phyloP scores from a whole-genome alignment of 306 rosid genomes.

The Fragaria iinumae region DNA sequence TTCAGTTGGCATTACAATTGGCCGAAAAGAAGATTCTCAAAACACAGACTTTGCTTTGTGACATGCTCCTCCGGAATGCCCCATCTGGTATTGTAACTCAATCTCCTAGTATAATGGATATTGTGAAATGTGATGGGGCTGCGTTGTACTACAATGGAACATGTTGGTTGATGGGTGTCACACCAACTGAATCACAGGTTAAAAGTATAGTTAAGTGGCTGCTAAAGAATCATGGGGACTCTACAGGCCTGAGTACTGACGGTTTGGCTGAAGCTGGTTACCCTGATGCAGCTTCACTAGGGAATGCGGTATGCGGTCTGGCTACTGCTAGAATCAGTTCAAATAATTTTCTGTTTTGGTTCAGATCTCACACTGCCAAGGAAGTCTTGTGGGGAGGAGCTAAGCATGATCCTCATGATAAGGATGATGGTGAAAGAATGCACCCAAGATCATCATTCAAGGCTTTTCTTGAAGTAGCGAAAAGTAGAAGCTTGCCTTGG shows the following conservation, averaged over 20 bases:
- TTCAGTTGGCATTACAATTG: slow-evolving; percentile 64
- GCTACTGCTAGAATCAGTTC: slow-evolving; percentile 58
- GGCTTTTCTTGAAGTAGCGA: slow-evolving; percentile 72
- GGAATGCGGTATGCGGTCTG: slow-evolving; percentile 77
- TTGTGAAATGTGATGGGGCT: slow-evolving; percentile 84
- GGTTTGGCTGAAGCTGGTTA: slow-evolving; percentile 77
- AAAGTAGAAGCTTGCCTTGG: slow-evolving; percentile 79
- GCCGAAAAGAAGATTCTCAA: slow-evolving; percentile 59
- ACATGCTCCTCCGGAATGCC: slow-evolving; percentile 80
- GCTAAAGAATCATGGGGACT: slow-evolving; percentile 53
- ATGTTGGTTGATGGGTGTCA: slow-evolving; percentile 68
- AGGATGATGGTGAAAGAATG: slow-evolving; percentile 67
- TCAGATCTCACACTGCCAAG: slow-evolving; percentile 68
- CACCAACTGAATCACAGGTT: slow-evolving; percentile 77
- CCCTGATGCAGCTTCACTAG: slow-evolving; percentile 65
- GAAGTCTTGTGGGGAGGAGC: slow-evolving; percentile 88
- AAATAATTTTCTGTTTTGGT: slow-evolving; percentile 82
- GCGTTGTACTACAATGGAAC: slow-evolving; percentile 62
- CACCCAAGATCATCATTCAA: slow-evolving; percentile 76
- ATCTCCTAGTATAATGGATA: slow-evolving; percentile 74
- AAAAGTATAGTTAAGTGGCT: slow-evolving; percentile 75
- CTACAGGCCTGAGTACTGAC: slow-evolving; percentile 74
- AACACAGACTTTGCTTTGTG: slow-evolving; percentile 74
- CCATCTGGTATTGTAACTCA: slow-evolving; percentile 62
- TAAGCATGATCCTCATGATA: slow-evolving; percentile 69